Evolutionary conservation across 441 rosid species (phyloP).

Genomic region (Cnidoscolus chayamansa): DNA sequence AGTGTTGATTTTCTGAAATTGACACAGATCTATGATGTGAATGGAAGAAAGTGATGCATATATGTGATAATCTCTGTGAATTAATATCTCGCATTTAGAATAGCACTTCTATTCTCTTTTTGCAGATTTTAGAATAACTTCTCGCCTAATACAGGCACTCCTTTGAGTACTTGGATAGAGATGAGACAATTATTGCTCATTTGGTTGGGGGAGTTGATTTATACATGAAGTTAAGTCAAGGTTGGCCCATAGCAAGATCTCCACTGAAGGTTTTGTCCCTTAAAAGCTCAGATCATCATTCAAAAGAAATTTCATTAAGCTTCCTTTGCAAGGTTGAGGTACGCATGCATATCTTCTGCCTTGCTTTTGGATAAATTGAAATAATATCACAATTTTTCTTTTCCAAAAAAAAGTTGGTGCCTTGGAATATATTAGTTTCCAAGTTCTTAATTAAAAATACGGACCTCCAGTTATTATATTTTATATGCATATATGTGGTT

Average conservation of each 20-base stretch:
- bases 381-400: neutral
- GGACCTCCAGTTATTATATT: neutral
- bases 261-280: conserved; percentile 63
- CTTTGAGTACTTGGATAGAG: conserved; percentile 65
- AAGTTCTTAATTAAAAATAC: neutral
- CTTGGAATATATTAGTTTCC: neutral
- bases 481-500: neutral
- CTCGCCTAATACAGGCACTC: conserved; percentile 52
- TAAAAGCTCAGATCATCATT: conserved; percentile 45
- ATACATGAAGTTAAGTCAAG: conserved; percentile 53
- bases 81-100: neutral
- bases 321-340: conserved; percentile 72
- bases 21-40: conserved; percentile 1
- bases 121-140: conserved; percentile 19
- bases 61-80: neutral
- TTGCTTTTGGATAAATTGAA: neutral
- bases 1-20: conserved; percentile 13
- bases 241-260: conserved; percentile 70
- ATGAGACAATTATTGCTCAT: conserved; percentile 64
- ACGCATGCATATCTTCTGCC: conserved; percentile 15
- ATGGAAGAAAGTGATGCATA: neutral
- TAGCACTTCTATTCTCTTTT: neutral
- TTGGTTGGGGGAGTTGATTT: conserved; percentile 65
- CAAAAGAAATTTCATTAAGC: conserved; percentile 55
- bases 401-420: neutral